phyloP scores from a whole-genome alignment of 2,329 filamentous ascomycete genomes.

The Colletotrichum magnum region DNA sequence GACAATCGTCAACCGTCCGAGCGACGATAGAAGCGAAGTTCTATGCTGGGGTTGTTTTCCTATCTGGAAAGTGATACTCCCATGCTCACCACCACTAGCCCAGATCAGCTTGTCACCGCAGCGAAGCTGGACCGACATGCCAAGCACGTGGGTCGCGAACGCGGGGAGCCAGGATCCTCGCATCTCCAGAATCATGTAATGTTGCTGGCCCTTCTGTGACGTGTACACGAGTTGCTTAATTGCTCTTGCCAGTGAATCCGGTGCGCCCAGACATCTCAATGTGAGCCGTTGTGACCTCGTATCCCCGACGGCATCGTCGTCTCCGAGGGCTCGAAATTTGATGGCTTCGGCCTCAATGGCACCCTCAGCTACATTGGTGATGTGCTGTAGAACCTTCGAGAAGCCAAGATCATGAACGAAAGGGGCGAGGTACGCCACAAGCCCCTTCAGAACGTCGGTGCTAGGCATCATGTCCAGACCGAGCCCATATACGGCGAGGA shows the following conservation, averaged over 20 bases:
- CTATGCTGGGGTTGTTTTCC: not conserved
- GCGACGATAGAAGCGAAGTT: not conserved
- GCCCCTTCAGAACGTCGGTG: not conserved
- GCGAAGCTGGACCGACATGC: slow-evolving; percentile 8
- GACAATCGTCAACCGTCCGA: not conserved
- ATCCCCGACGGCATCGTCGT: not conserved
- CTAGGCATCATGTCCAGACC: not conserved
- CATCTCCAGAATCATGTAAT: slow-evolving; percentile 5
- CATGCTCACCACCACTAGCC: not conserved
- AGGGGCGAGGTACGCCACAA: not conserved
- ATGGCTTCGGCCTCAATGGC: not conserved
- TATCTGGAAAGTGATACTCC: not conserved
- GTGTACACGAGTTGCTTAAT: slow-evolving; percentile 4
- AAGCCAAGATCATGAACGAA: slow-evolving; percentile 13
- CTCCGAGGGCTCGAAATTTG: not conserved
- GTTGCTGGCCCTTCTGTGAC: not conserved
- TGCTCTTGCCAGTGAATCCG: not conserved
- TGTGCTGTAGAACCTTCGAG: not conserved
- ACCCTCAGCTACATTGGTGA: not conserved
- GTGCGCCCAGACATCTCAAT: not conserved
- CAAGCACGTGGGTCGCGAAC: slow-evolving; percentile 1
- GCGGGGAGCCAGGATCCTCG: not conserved
- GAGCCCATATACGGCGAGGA: not conserved
- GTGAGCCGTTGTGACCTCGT: not conserved
- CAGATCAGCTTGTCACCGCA: not conserved